Evolutionary conservation across 345 rosid species (phyloP).

Genomic region (Eucalyptus sp.): DNA sequence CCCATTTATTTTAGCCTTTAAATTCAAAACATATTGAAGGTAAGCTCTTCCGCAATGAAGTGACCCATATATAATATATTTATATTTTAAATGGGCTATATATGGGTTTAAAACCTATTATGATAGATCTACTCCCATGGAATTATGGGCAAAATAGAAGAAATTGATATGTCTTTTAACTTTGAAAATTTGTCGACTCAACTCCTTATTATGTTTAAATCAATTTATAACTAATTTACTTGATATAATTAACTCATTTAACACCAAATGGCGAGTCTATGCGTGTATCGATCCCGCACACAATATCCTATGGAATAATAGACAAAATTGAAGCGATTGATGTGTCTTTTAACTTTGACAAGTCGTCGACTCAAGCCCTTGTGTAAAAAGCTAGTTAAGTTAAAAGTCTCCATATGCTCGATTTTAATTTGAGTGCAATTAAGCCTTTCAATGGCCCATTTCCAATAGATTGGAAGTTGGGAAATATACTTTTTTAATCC

Average conservation of each 20-base stretch:
- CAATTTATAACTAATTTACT: too few species aligned
- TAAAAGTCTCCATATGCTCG: not conserved
- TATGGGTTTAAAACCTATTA: too few species aligned
- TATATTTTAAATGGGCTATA: too few species aligned
- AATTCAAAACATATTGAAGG: too few species aligned
- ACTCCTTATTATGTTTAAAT: too few species aligned
- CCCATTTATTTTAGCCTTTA: too few species aligned
- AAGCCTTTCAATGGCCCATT: not conserved
- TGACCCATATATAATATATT: too few species aligned
- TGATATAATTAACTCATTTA: too few species aligned
- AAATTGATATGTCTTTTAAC: too few species aligned
- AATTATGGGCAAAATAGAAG: too few species aligned
- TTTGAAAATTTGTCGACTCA: too few species aligned
- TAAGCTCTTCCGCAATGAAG: too few species aligned
- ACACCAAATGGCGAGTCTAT: not conserved
- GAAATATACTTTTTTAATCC: not conserved
- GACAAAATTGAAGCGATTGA: not conserved
- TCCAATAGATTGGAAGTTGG: not conserved
- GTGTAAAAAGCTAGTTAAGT: not conserved
- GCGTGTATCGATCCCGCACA: not conserved
- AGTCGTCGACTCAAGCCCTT: not conserved
- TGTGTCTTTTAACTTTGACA: not conserved
- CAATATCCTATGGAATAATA: not conserved
- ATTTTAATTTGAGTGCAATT: not conserved
- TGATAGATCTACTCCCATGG: accelerated